Evolutionary conservation across 1,284 basidiomycete species (phyloP).

Genomic region (Tremellales sp.): DNA sequence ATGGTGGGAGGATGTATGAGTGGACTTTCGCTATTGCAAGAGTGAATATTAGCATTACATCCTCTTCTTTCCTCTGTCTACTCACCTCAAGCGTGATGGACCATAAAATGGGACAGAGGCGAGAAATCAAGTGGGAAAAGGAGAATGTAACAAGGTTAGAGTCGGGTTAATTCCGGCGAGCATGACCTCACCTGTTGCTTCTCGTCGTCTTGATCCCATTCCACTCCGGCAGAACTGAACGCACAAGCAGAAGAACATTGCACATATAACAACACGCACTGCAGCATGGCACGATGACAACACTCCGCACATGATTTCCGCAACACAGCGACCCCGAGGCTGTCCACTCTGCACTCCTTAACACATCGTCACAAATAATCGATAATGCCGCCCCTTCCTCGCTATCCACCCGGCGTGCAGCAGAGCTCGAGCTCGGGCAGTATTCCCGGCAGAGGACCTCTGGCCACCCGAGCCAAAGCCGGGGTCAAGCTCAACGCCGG

Average conservation of each 20-base stretch:
- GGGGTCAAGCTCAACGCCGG: too few relatives aligned
- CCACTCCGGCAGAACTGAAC: not conserved
- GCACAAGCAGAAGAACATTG: too few relatives aligned
- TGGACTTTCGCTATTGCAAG: too few relatives aligned
- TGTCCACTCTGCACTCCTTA: not conserved
- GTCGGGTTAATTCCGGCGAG: not conserved
- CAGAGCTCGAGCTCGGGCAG: slow-evolving; percentile 7
- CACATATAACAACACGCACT: too few relatives aligned
- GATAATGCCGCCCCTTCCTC: slow-evolving; percentile 13
- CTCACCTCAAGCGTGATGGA: too few relatives aligned
- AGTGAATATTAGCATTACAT: too few relatives aligned
- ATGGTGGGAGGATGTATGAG: slow-evolving; percentile 13
- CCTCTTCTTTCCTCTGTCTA: too few relatives aligned
- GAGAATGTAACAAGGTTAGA: not conserved
- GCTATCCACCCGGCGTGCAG: slow-evolving; percentile 18
- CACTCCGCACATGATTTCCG: too few relatives aligned
- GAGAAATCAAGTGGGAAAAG: too few relatives aligned
- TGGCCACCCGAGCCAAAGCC: too few relatives aligned
- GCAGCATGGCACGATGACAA: not conserved
- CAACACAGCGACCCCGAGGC: not conserved
- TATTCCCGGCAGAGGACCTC: not conserved
- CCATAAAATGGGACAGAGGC: too few relatives aligned
- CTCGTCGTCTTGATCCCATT: not conserved
- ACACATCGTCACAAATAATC: not conserved
- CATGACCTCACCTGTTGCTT: not conserved